These are phyloP conservation scores for Dalbergia oliveri DNA, from an alignment of 306 rosid species.

Conservation along the genomic window DNA sequence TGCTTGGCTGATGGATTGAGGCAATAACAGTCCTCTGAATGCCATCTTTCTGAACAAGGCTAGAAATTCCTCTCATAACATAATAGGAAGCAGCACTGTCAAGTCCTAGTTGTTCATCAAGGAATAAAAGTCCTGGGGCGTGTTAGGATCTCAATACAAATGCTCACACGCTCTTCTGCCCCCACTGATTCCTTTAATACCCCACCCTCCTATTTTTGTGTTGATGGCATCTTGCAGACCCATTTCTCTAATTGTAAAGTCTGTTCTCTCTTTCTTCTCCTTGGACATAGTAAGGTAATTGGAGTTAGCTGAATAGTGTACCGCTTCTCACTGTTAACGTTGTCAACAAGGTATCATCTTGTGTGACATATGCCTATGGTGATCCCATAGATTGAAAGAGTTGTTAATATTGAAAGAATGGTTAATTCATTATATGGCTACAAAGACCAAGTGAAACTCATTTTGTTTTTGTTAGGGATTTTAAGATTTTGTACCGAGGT, in stretches of 20 bases:
- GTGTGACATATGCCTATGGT: constrained; percentile 54
- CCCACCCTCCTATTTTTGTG: constrained; percentile 68
- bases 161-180: constrained; percentile 64
- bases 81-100: constrained; percentile 88
- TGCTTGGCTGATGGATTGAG: constrained; percentile 79
- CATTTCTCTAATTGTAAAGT: constrained; percentile 54
- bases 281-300: constrained; percentile 53
- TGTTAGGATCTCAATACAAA: constrained; percentile 58
- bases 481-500: constrained; percentile 40
- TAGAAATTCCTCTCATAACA: constrained; percentile 71
- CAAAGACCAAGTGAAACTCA: background rate
- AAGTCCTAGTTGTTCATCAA: constrained; percentile 69
- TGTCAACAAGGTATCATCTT: constrained; percentile 52
- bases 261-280: constrained; percentile 59
- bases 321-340: constrained; percentile 59
- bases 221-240: constrained; percentile 57
- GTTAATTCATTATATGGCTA: background rate
- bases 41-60: constrained; percentile 41
- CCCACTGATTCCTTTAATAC: constrained; percentile 58
- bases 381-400: constrained; percentile 14
- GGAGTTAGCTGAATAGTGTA: constrained; percentile 62
- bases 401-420: no score
- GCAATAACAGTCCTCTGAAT: constrained; percentile 59
- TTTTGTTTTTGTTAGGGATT: background rate
- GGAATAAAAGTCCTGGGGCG: constrained; percentile 57